Evolutionary conservation across 257 asterid species (phyloP), one percentile per base, ranked within the genome.

Genomic region (Linaria vulgaris): DNA sequence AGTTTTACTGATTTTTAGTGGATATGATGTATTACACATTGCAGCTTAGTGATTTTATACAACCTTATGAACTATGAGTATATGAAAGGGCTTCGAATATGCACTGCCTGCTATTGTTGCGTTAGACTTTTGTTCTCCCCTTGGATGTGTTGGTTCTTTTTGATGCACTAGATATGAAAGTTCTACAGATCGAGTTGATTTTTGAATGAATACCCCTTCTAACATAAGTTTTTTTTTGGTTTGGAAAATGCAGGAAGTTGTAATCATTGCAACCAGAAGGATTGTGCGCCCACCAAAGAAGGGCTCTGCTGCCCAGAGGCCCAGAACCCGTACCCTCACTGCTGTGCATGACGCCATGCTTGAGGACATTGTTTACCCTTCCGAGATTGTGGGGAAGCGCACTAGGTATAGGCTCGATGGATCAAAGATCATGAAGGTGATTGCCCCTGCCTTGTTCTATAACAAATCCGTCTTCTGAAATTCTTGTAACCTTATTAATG

Each of bases 261-360:
- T 90, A 73, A 44, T 90, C 41, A 73, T 85, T 76, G 90, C 92
- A 0, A 83, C 96, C 48, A 62, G 97, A 57, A 90, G 97, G 85
- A 85, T 83, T 17, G 53, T 83, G 59, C 85, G 95, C 75, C 96
- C 96, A 39, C 97, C 96, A 1, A 90, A 85, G 92, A 90, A 86
- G 70, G 96, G 97, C 41, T 85, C 96, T 58, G 97, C 97, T 63
- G 88, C 56, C 44, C 95, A 87, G 61, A 74, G 96, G 37, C 97
- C 97, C 14, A 83, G 97, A 56, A 66, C 84, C 66, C 88, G 97
- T 53, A 90, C 95, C 21, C 90, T 90, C n/a, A 90, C 96, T 44
- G 67, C 95, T 12, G 97, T 90, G 48, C 97, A 90, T 56, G 97
- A 90, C 11, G 96, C 95, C 27, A 71, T 87, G 66, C 87, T 90